Base-by-base conservation (phyloP, 176 grass and related monocot species). In the Musa acuminata region DNA sequence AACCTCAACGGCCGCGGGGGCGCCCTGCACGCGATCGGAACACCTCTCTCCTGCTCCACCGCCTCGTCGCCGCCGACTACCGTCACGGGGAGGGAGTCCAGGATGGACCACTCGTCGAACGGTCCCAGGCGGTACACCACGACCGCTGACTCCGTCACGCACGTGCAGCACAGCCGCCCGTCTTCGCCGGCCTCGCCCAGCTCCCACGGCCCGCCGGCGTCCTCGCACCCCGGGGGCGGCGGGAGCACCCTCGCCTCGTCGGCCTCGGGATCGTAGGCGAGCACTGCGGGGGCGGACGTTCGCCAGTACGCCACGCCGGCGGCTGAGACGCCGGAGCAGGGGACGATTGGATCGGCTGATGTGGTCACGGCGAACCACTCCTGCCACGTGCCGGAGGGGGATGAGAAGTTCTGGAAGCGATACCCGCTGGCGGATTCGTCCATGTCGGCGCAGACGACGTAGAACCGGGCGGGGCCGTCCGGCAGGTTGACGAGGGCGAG, bases 401-500 rank as follows among this genome's bases (percentile, higher is more conserved):
- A 72, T 2, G 78, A 80, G 69, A 80, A 80, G 7, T 14, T 80
- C 54, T 80, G 69, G 69, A 80, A 80, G 8, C 48, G 57, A 58
- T 62, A 73, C 13, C 55, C 78, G 1, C 19, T 16, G 77, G 19
- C 14, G 4, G 51, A 52, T 9, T 27, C 16, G 52, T 21, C 52
- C 65, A 80, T 20, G 35, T 43, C 35, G 1, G 55, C 69, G 58
- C 78, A 80, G 69, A 80, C 69, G 68, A 80, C 48, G 57, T 73
- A 49, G 57, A 80, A 80, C 48, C 29, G 49, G 12, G 54, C 10
- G 14, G 20, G 57, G 16, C 24, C 21, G 48, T 72, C 53, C 20
- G 57, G 57, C 49, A 55, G 22, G 8, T 58, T 49, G 12, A 80
- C 78, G 55, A 80, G 78, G 43, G 58, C 68, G 55, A 80, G 78